These are phyloP conservation scores for Leptographium radiaticola DNA, from an alignment of 2,329 filamentous ascomycete species.

Conservation along the genomic window DNA sequence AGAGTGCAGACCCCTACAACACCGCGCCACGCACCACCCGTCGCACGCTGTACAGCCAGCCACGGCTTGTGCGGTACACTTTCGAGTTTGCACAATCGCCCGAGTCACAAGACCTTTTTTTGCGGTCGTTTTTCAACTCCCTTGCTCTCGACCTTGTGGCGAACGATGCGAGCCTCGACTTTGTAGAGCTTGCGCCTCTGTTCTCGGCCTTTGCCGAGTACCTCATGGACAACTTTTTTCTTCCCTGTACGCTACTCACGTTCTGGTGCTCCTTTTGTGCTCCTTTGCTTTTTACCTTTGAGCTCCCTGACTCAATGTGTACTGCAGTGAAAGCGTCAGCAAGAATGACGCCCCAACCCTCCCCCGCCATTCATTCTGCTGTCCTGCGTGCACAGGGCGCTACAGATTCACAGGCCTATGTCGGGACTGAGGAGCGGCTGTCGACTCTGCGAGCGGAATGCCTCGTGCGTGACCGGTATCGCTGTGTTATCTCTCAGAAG, in stretches of 20 bases:
- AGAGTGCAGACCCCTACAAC: too few relatives aligned
- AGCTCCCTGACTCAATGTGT: background rate
- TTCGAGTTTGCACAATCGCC: too few relatives aligned
- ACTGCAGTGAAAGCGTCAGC: background rate
- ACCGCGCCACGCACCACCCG: too few relatives aligned
- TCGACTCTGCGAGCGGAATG: background rate
- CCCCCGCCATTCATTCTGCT: background rate
- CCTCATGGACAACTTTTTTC: background rate
- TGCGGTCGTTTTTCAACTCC: too few relatives aligned
- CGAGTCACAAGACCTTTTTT: too few relatives aligned
- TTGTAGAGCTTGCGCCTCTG: background rate
- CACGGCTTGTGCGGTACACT: too few relatives aligned
- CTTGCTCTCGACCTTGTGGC: too few relatives aligned
- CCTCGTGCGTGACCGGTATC: background rate
- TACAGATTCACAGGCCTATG: background rate
- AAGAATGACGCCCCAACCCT: background rate
- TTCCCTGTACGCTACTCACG: background rate
- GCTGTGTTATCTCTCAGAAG: background rate
- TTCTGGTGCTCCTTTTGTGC: background rate
- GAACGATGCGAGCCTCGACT: background rate
- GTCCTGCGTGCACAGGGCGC: background rate
- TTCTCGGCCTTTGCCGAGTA: background rate
- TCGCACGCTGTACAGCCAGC: too few relatives aligned
- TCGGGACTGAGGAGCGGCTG: background rate
- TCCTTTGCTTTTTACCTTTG: background rate